Conservation (phyloP, 2,329 filamentous ascomycete genomes). For the Colletotrichum sp. region DNA sequence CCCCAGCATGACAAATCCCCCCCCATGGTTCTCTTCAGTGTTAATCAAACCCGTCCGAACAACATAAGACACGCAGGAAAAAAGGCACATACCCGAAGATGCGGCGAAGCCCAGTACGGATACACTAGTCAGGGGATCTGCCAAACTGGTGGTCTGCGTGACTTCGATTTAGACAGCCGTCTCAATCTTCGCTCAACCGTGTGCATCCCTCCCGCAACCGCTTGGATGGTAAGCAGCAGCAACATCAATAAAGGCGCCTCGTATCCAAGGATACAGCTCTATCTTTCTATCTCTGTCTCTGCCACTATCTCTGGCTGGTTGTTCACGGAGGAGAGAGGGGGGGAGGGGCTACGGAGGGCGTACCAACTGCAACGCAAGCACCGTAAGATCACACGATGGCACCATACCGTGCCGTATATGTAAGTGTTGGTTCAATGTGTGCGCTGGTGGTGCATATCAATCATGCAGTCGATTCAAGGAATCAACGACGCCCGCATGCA, state of each 20-base stretch:
- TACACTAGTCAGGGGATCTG: background rate
- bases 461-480: background rate
- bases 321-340: background rate
- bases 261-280: background rate
- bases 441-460: background rate
- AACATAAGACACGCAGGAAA: background rate
- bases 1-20: constrained; percentile 4
- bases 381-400: background rate
- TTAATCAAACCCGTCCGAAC: background rate
- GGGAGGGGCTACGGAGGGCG: background rate
- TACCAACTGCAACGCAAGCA: background rate
- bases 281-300: background rate
- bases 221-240: background rate
- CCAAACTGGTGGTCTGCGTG: background rate
- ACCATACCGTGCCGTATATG: background rate
- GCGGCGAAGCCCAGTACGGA: background rate
- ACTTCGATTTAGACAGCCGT: background rate
- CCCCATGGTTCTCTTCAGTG: background rate
- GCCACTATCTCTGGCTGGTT: background rate
- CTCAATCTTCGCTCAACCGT: background rate
- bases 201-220: background rate
- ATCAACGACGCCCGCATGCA: background rate
- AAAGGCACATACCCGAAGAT: background rate
- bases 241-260: background rate
- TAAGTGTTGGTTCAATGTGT: background rate